phyloP scores from a whole-genome alignment of 164 flowering plant genomes.

The Macadamia tetraphylla region DNA sequence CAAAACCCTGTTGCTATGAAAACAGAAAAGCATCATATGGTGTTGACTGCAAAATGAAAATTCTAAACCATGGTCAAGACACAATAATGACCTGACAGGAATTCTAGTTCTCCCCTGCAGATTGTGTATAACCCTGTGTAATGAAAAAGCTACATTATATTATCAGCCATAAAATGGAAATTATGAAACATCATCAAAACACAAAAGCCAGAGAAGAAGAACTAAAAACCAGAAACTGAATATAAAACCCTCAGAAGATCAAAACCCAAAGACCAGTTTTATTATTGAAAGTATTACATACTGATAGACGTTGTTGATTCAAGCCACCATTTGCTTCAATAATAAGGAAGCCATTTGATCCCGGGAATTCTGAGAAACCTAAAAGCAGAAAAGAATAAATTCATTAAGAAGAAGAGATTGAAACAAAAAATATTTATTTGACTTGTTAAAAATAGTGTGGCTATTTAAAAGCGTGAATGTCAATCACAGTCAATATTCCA shows the following conservation, averaged over 20 bases:
- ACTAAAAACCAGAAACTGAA: not conserved
- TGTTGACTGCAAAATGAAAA: not conserved
- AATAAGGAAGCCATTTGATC: slow-evolving; percentile 81
- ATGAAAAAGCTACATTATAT: too few relatives aligned
- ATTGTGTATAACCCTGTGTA: too few relatives aligned
- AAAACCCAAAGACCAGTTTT: not conserved
- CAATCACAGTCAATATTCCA: not conserved
- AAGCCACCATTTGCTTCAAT: slow-evolving; percentile 97
- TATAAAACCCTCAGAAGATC: not conserved
- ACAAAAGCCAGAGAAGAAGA: too few relatives aligned
- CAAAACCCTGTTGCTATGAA: too few relatives aligned
- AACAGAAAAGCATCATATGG: too few relatives aligned
- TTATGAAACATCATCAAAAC: too few relatives aligned
- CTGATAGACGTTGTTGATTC: slow-evolving; percentile 94
- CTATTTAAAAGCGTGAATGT: not conserved
- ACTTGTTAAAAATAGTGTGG: not conserved
- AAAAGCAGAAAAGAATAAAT: slow-evolving; percentile 2
- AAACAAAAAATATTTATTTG: not conserved
- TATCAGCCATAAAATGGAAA: too few relatives aligned
- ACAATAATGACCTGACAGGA: not conserved
- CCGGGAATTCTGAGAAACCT: slow-evolving; percentile 36
- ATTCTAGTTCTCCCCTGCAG: not conserved
- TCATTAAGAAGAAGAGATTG: slow-evolving; percentile 3
- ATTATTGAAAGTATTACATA: slow-evolving; percentile 27
- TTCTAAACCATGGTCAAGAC: not conserved